Conservation (phyloP, 73 alveolate species). For the Blepharisma japonicum region DNA sequence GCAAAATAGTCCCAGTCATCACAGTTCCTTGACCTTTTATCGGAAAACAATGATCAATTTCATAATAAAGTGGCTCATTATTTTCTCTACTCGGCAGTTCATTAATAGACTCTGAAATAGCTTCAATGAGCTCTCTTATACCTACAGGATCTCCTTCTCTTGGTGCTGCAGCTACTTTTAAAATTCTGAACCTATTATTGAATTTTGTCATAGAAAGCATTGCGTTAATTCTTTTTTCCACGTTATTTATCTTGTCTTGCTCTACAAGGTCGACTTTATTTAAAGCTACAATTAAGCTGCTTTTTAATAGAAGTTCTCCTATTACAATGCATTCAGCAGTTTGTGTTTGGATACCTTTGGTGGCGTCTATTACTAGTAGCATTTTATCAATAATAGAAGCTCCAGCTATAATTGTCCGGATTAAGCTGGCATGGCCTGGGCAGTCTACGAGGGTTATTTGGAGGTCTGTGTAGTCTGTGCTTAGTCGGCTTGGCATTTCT, state of each 20-base stretch:
- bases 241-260: slow-evolving; percentile 62
- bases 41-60: slow-evolving; percentile 97
- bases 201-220: slow-evolving; percentile 18
- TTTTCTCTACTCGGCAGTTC: slow-evolving; percentile 52
- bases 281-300: slow-evolving; percentile 75
- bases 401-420: slow-evolving; percentile 97
- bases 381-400: slow-evolving; percentile 97
- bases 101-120: slow-evolving; percentile 43
- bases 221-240: slow-evolving; percentile 38
- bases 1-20: slow-evolving; percentile 97
- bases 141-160: slow-evolving; percentile 54
- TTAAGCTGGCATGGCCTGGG: slow-evolving; percentile 99
- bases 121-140: slow-evolving; percentile 53
- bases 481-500: slow-evolving; percentile 57
- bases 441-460: slow-evolving; percentile 99
- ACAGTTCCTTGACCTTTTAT: slow-evolving; percentile 99
- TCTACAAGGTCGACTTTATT: slow-evolving; percentile 95
- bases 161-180: slow-evolving; percentile 40
- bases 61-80: slow-evolving; percentile 68
- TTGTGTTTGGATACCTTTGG: slow-evolving; percentile 87
- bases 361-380: slow-evolving; percentile 94
- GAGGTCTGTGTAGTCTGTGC: slow-evolving; percentile 56
- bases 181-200: slow-evolving; percentile 22
- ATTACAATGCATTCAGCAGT: slow-evolving; percentile 96
- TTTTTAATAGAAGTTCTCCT: slow-evolving; percentile 86